Evolutionary conservation across 2,329 filamentous ascomycete genomes (phyloP).

Genomic region (Tolypocladium ovalisporum): DNA sequence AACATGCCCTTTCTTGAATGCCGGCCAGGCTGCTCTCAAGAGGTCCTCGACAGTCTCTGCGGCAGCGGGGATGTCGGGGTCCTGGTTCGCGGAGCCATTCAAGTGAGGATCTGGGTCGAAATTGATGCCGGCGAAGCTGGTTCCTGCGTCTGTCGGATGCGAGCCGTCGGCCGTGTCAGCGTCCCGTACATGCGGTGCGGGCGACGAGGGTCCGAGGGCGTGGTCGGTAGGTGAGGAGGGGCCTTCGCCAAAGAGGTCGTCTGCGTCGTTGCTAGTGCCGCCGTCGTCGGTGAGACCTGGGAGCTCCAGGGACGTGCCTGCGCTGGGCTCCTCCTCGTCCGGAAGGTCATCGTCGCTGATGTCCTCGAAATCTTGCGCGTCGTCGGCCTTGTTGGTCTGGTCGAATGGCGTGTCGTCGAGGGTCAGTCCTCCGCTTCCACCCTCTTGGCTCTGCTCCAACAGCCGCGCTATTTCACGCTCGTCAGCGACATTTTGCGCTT

Average conservation of each 20-base stretch:
- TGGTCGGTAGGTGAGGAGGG: constrained; percentile 37
- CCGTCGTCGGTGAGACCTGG: constrained; percentile 48
- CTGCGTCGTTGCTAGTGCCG: constrained; percentile 47
- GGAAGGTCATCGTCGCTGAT: constrained; percentile 87
- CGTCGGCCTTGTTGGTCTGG: constrained; percentile 72
- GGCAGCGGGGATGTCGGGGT: constrained; percentile 54
- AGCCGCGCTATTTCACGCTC: constrained; percentile 34
- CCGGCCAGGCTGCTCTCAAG: constrained; percentile 69
- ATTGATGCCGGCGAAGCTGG: constrained; percentile 32
- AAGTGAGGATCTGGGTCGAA: constrained; percentile 35
- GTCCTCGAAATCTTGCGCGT: constrained; percentile 84
- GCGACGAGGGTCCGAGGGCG: constrained; percentile 31
- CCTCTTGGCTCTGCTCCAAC: constrained; percentile 30
- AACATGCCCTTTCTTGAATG: constrained; percentile 63
- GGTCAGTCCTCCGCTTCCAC: constrained; percentile 25
- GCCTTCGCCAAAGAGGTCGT: constrained; percentile 61
- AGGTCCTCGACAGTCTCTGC: constrained; percentile 65
- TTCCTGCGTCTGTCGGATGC: constrained; percentile 17
- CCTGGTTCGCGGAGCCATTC: constrained; percentile 40
- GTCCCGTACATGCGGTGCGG: constrained; percentile 30
- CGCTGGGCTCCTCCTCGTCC: constrained; percentile 59
- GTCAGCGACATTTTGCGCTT: constrained; percentile 36
- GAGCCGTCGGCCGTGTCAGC: constrained; percentile 23
- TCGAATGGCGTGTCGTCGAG: constrained; percentile 41
- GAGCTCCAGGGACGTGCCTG: constrained; percentile 32